Evolutionary conservation across 352 stramenopile species (phyloP), one percentile per base, ranked within the genome.

Genomic region (Aphanomyces astaci): DNA sequence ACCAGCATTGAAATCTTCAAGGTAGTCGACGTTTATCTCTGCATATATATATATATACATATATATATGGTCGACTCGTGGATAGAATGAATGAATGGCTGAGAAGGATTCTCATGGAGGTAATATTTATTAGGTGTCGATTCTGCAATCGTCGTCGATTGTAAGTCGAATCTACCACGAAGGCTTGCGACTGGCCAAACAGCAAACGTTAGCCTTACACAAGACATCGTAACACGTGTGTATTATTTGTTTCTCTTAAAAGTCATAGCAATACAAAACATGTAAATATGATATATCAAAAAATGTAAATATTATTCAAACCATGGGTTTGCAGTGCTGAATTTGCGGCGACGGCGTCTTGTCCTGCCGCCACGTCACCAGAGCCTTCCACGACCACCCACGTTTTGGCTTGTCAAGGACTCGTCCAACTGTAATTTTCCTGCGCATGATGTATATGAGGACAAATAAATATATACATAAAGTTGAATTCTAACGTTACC

Each of bases 191-290:
- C 53, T 91, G 31, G 83, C 83, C 2, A 79, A 89, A 40, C 83
- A 91, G 59, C 83, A 91, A 72, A 86, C 84, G 9, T 75, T 71
- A 2, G 81, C 83, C 24, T 75, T 91, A 27, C 83, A 91, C n/a
- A 59, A 59, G 30, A 59, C 51, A 19, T 59, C 51, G 30, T 59
- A 32, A 59, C n/a, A n/a, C n/a, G n/a, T n/a, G n/a, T n/a, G n/a
- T n/a, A n/a, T n/a, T n/a, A n/a, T n/a, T n/a, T n/a, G n/a, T n/a
- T n/a, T n/a, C n/a, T n/a, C n/a, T n/a, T n/a, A n/a, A n/a, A n/a
- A n/a, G n/a, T n/a, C n/a, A n/a, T n/a, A n/a, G n/a, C n/a, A n/a
- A n/a, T n/a, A n/a, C n/a, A n/a, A n/a, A n/a, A n/a, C n/a, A n/a
- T n/a, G n/a, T n/a, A n/a, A n/a, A n/a, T n/a, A n/a, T n/a, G n/a